phyloP scores from a whole-genome alignment of 2,329 filamentous ascomycete species.

The Zymoseptoria crescenta region DNA sequence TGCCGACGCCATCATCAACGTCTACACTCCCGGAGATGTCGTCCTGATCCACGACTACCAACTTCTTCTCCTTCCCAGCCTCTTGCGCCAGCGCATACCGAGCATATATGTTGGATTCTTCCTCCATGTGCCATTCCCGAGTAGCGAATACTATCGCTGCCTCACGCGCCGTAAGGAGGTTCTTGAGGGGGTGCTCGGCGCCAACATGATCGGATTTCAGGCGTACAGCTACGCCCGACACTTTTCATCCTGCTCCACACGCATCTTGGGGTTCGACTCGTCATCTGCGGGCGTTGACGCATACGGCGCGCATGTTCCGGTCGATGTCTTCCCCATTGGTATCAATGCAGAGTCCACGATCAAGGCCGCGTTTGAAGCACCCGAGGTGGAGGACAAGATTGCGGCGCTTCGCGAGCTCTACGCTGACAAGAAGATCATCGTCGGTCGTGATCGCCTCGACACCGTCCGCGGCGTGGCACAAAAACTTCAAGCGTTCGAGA shows the following conservation, averaged over 20 bases:
- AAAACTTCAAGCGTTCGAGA: slow-evolving; percentile 89
- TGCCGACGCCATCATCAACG: slow-evolving; percentile 76
- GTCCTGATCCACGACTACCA: slow-evolving; percentile 94
- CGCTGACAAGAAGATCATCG: slow-evolving; percentile 86
- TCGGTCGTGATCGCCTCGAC: slow-evolving; percentile 88
- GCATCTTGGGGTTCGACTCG: slow-evolving; percentile 83
- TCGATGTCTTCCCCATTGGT: slow-evolving; percentile 90
- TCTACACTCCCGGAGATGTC: slow-evolving; percentile 88
- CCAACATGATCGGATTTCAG: slow-evolving; percentile 92
- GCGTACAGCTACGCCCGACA: slow-evolving; percentile 92
- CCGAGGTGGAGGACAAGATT: slow-evolving; percentile 64
- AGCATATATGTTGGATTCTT: slow-evolving; percentile 94
- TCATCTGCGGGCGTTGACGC: slow-evolving; percentile 79
- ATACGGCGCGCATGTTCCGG: slow-evolving; percentile 79
- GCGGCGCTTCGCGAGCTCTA: slow-evolving; percentile 67
- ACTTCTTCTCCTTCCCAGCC: slow-evolving; percentile 77
- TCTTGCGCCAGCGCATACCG: slow-evolving; percentile 76
- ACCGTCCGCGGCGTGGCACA: slow-evolving; percentile 90
- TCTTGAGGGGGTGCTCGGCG: slow-evolving; percentile 77
- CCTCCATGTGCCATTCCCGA: slow-evolving; percentile 88
- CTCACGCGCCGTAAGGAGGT: slow-evolving; percentile 83
- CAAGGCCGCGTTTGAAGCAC: slow-evolving; percentile 59
- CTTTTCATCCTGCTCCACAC: slow-evolving; percentile 88
- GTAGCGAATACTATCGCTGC: slow-evolving; percentile 89
- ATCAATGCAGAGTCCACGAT: slow-evolving; percentile 81